These are phyloP conservation scores for Chloranthus sessilifolius DNA, from an alignment of 164 flowering plant species.

Conservation along the genomic window DNA sequence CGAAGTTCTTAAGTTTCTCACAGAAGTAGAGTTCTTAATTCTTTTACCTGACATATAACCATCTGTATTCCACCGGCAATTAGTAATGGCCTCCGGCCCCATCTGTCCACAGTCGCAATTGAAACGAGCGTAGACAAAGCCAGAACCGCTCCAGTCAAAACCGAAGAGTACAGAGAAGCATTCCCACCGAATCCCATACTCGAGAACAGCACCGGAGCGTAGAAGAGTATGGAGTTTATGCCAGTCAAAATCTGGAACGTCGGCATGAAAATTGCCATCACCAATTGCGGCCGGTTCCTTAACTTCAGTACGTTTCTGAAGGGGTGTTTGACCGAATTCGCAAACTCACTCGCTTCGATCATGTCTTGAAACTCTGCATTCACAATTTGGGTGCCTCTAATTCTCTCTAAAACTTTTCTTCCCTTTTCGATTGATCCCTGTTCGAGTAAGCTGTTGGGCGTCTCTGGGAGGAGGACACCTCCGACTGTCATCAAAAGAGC, in stretches of 20 bases:
- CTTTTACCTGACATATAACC: slow-evolving; percentile 78
- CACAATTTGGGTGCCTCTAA: slow-evolving; percentile 68
- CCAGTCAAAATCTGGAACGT: slow-evolving; percentile 85
- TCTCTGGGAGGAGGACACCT: slow-evolving; percentile 77
- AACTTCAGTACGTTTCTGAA: slow-evolving; percentile 23
- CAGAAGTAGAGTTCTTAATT: too few species aligned
- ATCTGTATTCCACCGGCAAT: slow-evolving; percentile 82
- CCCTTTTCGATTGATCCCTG: slow-evolving; percentile 52
- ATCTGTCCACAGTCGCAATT: slow-evolving; percentile 67
- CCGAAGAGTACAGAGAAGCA: slow-evolving; percentile 83
- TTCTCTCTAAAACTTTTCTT: slow-evolving; percentile 45
- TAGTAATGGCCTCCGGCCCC: slow-evolving; percentile 68
- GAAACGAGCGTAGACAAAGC: slow-evolving; percentile 66
- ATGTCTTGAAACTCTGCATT: slow-evolving; percentile 78
- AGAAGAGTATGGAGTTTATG: slow-evolving; percentile 80
- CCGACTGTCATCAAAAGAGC: slow-evolving; percentile 81
- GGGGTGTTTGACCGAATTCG: slow-evolving; percentile 46
- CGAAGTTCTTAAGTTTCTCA: too few species aligned
- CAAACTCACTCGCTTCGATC: slow-evolving; percentile 85
- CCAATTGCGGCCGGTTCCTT: slow-evolving; percentile 79
- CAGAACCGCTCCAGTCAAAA: slow-evolving; percentile 85
- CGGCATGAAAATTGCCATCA: slow-evolving; percentile 86
- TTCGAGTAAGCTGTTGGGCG: slow-evolving; percentile 88
- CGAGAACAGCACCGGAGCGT: slow-evolving; percentile 88
- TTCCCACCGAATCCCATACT: slow-evolving; percentile 75